Conservation (phyloP, 331 rosid genomes). For the Dryas integrifolia region DNA sequence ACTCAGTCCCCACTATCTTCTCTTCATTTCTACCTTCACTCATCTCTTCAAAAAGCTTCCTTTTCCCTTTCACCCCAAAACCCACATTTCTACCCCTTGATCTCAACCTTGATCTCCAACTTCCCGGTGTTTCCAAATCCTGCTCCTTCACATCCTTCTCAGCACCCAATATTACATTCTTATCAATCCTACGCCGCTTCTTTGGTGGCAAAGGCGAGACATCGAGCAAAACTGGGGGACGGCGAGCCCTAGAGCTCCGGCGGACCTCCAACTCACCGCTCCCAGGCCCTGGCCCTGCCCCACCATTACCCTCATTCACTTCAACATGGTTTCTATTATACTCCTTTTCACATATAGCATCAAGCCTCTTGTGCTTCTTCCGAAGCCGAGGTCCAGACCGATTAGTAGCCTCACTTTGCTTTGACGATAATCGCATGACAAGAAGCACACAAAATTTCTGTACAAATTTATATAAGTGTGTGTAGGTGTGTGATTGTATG, state of each 20-base stretch:
- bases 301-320: slow-evolving; percentile 37
- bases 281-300: slow-evolving; percentile 21
- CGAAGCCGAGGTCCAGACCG: slow-evolving; percentile 59
- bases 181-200: slow-evolving; percentile 50
- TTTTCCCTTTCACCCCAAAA: slow-evolving; percentile 52
- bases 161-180: slow-evolving; percentile 30
- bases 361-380: slow-evolving; percentile 91
- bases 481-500: background rate
- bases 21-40: slow-evolving; percentile 27
- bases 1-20: slow-evolving; percentile 23
- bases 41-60: slow-evolving; percentile 49
- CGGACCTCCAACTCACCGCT: slow-evolving; percentile 49
- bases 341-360: slow-evolving; percentile 83
- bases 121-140: slow-evolving; percentile 28
- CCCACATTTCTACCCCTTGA: slow-evolving; percentile 41
- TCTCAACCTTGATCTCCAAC: slow-evolving; percentile 72
- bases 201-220: slow-evolving; percentile 64
- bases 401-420: slow-evolving; percentile 33
- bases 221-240: slow-evolving; percentile 79
- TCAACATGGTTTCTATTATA: slow-evolving; percentile 65
- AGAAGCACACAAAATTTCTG: slow-evolving; percentile 20
- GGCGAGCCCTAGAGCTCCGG: slow-evolving; percentile 76
- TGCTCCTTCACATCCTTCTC: slow-evolving; percentile 34
- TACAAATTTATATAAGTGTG: background rate
- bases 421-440: slow-evolving; percentile 56